A percentile compares a stretch with the other conserved stretches of the same genome.
phyloP scores from a whole-genome alignment of 2,329 filamentous ascomycete genomes.

The Colletotrichum cereale region DNA sequence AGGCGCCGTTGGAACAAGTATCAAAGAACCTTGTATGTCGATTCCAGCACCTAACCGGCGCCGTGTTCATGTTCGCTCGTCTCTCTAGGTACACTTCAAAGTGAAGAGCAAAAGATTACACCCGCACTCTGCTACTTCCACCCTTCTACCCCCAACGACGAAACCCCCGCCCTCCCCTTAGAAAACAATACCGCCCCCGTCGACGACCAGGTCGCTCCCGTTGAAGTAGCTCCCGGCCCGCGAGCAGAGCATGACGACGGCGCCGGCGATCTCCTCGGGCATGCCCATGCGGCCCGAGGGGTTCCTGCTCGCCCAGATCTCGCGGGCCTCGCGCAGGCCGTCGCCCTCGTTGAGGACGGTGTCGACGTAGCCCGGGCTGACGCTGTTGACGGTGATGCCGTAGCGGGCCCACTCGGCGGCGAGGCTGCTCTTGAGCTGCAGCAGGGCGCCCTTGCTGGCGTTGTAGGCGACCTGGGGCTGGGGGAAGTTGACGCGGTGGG shows the following conservation, averaged over 20 bases:
- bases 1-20: not conserved
- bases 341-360: slow-evolving; percentile 78
- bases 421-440: slow-evolving; percentile 72
- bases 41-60: not conserved
- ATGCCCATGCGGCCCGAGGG: slow-evolving; percentile 75
- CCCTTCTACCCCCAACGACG: not conserved
- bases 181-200: slow-evolving; percentile 61
- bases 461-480: slow-evolving; percentile 82
- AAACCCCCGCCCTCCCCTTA: not conserved
- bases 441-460: slow-evolving; percentile 75
- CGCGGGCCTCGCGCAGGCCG: slow-evolving; percentile 64
- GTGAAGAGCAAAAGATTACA: not conserved
- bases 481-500: slow-evolving; percentile 77
- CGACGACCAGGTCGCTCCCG: slow-evolving; percentile 74
- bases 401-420: slow-evolving; percentile 80
- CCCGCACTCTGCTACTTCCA: not conserved
- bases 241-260: slow-evolving; percentile 71
- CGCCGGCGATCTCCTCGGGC: slow-evolving; percentile 73
- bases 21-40: not conserved
- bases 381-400: slow-evolving; percentile 78
- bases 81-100: not conserved
- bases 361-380: slow-evolving; percentile 83
- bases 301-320: slow-evolving; percentile 69
- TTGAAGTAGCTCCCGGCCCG: slow-evolving; percentile 76
- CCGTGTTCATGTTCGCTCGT: not conserved